Conservation (phyloP, 2,329 filamentous ascomycete genomes). For the Penicillium sp. region DNA sequence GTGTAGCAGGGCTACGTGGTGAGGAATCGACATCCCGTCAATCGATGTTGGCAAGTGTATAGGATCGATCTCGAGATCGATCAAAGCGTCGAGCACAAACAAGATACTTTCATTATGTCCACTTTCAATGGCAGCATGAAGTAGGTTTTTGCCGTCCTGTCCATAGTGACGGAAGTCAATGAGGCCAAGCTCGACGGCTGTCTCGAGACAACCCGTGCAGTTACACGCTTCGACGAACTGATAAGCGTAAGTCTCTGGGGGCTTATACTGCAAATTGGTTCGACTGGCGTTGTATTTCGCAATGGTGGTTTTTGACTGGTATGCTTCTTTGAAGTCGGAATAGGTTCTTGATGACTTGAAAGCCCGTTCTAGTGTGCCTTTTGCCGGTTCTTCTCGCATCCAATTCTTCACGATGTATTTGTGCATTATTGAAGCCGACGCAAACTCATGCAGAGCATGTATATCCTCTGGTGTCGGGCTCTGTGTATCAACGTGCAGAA, state of each 20-base stretch:
- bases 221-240: neutral
- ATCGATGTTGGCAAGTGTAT: slow-evolving; percentile 2
- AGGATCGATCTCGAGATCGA: neutral
- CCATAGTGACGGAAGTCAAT: neutral
- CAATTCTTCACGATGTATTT: neutral
- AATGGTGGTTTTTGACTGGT: neutral
- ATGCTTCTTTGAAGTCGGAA: neutral
- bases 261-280: neutral
- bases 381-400: neutral
- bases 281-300: neutral
- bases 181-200: neutral
- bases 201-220: neutral
- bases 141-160: neutral
- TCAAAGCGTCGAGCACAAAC: neutral
- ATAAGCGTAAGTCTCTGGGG: neutral
- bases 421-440: neutral
- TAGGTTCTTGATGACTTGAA: slow-evolving; percentile 1
- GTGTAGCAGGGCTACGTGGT: slow-evolving; percentile 1
- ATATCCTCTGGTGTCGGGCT: neutral
- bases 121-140: slow-evolving; percentile 1
- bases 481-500: neutral
- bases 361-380: neutral
- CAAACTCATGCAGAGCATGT: neutral
- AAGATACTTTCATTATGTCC: neutral
- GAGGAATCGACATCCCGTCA: slow-evolving; percentile 1